Evolutionary conservation across 257 asterid genomes (phyloP).

Genomic region (Linaria vulgaris): DNA sequence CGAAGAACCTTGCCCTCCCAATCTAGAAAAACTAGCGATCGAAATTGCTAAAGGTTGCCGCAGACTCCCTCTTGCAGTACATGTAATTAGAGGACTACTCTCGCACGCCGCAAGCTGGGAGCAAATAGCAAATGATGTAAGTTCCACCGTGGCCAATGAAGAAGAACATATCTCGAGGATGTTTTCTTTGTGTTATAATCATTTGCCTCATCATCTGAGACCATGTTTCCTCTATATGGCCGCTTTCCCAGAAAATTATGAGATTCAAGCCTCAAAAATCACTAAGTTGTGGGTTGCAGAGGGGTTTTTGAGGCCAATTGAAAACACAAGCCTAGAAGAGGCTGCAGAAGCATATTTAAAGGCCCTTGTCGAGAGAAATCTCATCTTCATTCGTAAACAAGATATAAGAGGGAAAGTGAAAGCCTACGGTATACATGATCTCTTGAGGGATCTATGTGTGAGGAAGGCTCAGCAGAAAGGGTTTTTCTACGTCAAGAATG

Average conservation of each 20-base stretch:
- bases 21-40: no score
- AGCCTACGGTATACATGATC: no score
- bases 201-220: slow-evolving; percentile 7
- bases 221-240: slow-evolving; percentile 7
- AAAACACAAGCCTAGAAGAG: background rate
- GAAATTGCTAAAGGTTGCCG: no score
- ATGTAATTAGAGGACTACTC: no score
- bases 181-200: background rate
- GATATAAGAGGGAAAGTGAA: no score
- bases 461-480: no score
- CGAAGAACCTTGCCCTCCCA: no score
- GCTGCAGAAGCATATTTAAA: slow-evolving; percentile 3
- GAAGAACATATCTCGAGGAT: background rate
- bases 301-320: background rate
- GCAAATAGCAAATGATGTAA: slow-evolving; percentile 7
- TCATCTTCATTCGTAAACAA: no score
- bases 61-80: no score
- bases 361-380: no score
- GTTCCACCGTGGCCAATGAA: slow-evolving; percentile 14
- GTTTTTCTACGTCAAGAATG: no score
- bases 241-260: background rate
- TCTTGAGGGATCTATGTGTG: no score
- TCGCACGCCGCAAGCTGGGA: slow-evolving; percentile 18
- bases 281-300: background rate
- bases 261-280: background rate